A percentile compares a stretch with the other conserved stretches of the same genome.
Conservation (phyloP, 2,329 filamentous ascomycete genomes). For the Orbilia brochopaga region DNA sequence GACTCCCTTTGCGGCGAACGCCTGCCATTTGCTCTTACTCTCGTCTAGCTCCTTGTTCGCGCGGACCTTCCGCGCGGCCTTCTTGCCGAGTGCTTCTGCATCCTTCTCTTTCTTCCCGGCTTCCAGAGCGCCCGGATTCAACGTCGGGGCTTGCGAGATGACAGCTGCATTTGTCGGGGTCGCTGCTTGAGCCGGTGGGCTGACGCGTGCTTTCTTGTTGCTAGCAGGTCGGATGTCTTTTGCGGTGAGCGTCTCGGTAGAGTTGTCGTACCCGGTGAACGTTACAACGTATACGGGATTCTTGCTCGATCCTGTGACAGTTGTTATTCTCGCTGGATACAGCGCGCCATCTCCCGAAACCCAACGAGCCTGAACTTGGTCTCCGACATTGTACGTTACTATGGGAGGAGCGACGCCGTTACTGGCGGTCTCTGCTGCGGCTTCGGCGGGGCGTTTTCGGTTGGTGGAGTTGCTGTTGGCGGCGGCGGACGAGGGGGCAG, state of each 20-base stretch:
- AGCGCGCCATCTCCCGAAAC: conserved; percentile 84
- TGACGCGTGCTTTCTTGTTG: conserved; percentile 67
- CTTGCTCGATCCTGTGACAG: conserved; percentile 87
- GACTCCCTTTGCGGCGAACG: conserved; percentile 76
- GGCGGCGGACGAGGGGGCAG: conserved; percentile 56
- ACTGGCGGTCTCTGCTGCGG: conserved; percentile 57
- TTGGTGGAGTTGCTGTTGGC: conserved; percentile 42
- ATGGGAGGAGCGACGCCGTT: conserved; percentile 64
- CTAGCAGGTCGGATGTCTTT: conserved; percentile 79
- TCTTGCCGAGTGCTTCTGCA: conserved; percentile 69
- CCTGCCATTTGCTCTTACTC: conserved; percentile 92
- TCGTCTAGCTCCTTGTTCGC: conserved; percentile 90
- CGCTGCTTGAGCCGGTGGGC: conserved; percentile 58
- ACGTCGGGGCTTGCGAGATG: conserved; percentile 70
- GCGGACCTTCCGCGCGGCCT: conserved; percentile 78
- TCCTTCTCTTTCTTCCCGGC: conserved; percentile 70
- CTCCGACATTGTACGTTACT: conserved; percentile 69
- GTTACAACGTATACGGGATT: conserved; percentile 92
- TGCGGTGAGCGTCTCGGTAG: conserved; percentile 78
- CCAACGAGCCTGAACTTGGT: conserved; percentile 90
- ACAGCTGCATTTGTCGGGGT: conserved; percentile 61
- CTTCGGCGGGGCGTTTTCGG: conserved; percentile 56
- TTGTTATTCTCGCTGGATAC: conserved; percentile 90
- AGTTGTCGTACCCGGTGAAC: conserved; percentile 84
- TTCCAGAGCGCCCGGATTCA: conserved; percentile 68